Base-by-base conservation (phyloP, 2,329 filamentous ascomycete species). In the Coleophoma eucalyptorum region DNA sequence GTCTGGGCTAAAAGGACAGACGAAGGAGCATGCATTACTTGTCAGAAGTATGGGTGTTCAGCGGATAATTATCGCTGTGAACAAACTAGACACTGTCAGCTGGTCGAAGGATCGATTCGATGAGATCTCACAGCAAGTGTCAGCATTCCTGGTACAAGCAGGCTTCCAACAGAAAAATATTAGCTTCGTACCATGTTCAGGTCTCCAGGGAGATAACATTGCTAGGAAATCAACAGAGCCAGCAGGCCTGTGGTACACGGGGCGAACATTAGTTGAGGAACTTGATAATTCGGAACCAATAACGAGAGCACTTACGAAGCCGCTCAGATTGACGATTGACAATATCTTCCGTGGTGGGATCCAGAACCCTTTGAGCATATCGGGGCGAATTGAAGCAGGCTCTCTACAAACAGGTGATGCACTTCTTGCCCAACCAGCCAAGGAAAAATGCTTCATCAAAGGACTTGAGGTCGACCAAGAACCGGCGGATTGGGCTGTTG, bases 31-130 rank as follows among this genome's bases (percentile, higher is more conserved):
- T 65, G 90, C 94, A 5, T 72, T 97, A 15, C 79, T 99, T 1
- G 83, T 96, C 5, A 82, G 93, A 53, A 97, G 92, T 60, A 88
- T 97, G 73, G 94, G 94, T 0, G 87, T 99, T 2, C 87, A 93
- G 54, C 81, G 87, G 21, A 78, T 99, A 15, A 86, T 99, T 40
- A 87, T 99, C 26, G 92, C 90, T 2, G 83, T 99, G 54, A 99
- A 99, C 72, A 99, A 99, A 69, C 86, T 99, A 62, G 94, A 99
- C 66, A 86, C 85, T 15, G 84, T 93, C 6, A 73, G 76, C 5
- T 99, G 95, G 95, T 89, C 86, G 2, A 75, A 89, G 66, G 84
- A 84, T 4, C 81, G 90, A 2, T 99, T 95, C 60, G 80, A 90
- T 20, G 88, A 96, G 61, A 97, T 99, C 50, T 79, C 82, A 41